A percentile compares a stretch with the other conserved stretches of the same genome.
phyloP scores from a whole-genome alignment of 768 basidiomycete genomes.

The Phylloporus sp. region DNA sequence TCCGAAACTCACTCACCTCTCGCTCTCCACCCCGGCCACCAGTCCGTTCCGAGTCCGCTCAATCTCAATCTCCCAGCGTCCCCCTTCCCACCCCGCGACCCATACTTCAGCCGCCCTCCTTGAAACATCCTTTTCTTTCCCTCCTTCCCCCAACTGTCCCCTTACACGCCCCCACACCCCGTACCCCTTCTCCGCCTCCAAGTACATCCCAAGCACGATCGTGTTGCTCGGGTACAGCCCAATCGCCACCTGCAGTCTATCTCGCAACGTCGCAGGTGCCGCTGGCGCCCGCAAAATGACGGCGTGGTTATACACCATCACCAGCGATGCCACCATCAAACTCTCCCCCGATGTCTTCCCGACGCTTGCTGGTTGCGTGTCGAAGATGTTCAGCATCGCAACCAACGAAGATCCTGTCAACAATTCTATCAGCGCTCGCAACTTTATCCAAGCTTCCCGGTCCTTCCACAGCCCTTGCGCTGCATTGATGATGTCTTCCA shows the following conservation, averaged over 20 bases:
- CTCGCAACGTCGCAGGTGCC: constrained; percentile 54
- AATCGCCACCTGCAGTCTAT: constrained; percentile 51
- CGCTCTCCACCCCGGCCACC: constrained; percentile 55
- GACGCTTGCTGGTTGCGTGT: constrained; percentile 22
- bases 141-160: constrained; percentile 45
- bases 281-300: constrained; percentile 50
- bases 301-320: constrained; percentile 59
- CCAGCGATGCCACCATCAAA: constrained; percentile 48
- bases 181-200: constrained; percentile 73
- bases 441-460: constrained; percentile 59
- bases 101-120: constrained; percentile 67
- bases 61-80: constrained; percentile 62
- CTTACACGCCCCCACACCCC: constrained; percentile 74
- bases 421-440: constrained; percentile 62
- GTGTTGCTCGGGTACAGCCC: constrained; percentile 65
- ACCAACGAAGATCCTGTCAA: constrained; percentile 41
- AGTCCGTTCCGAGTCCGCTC: constrained; percentile 68
- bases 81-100: constrained; percentile 74
- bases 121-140: constrained; percentile 49
- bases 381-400: constrained; percentile 37
- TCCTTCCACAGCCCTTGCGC: constrained; percentile 45
- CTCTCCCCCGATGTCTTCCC: constrained; percentile 39
- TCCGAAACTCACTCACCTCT: constrained; percentile 45
- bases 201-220: constrained; percentile 63
- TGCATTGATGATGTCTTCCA: constrained; percentile 47